Base-by-base conservation (phyloP, 352 stramenopile genomes). In the Pelagophyceae sp. region DNA sequence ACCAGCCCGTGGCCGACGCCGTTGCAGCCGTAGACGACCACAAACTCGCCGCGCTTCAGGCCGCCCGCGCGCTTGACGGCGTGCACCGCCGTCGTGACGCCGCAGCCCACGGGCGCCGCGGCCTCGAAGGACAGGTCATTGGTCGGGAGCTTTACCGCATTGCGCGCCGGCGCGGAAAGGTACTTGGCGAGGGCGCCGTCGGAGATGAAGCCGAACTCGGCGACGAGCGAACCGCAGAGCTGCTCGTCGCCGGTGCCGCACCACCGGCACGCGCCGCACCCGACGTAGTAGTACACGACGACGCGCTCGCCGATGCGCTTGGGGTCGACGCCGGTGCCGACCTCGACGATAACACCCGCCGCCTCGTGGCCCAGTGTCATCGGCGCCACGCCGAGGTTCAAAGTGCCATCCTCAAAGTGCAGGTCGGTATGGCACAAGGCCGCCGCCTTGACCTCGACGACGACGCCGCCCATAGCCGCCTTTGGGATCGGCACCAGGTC, bases 21-120 rank as follows among this genome's bases (percentile, higher is more conserved):
- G 38, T 76, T 76, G 32, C 32, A 50, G 38, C 71, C 71, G 38
- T 69, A 65, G 38, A 76, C 33, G 20, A 76, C 11, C 20, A 64
- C 71, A 29, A 27, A 25, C 27, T 78, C 45, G 33, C 64, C 64
- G 33, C 38, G 17, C 25, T 27, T 72, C 0, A 80, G 38, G 29
- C 51, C 63, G 32, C 45, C 77, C n/a, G n/a, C n/a, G 27, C 78
- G 19, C 72, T 80, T 80, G 31, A 71, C 74, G 23, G 77, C 40
- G 38, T 80, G 77, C 1, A 80, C 77, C 20, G 77, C 77, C 29
- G 77, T 80, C 20, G n/a, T n/a, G n/a, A n/a, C n/a, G n/a, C n/a
- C n/a, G n/a, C n/a, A n/a, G n/a, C n/a, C n/a, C n/a, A n/a, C 67
- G 78, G 15, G 79, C 70, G 72, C 45, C 38, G n/a, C 58, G 74